phyloP scores from a whole-genome alignment of 768 basidiomycete genomes.

The Pulveroboletus ravenelii region DNA sequence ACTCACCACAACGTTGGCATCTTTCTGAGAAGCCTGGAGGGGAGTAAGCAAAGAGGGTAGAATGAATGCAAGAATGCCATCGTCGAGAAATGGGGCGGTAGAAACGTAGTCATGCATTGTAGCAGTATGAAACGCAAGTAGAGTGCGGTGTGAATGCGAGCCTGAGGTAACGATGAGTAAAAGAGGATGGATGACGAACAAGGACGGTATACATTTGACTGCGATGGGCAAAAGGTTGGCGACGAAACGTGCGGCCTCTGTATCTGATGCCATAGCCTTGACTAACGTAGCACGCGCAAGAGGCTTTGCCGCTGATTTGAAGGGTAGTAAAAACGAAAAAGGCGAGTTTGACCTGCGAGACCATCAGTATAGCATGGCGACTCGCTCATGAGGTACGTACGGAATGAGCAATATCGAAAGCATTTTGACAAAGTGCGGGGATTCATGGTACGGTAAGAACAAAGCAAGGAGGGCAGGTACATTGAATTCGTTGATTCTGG shows the following conservation, averaged over 20 bases:
- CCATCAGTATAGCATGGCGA: neutral
- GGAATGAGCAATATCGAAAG: constrained; percentile 77
- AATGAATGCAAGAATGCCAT: constrained; percentile 60
- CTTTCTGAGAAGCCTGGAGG: constrained; percentile 44
- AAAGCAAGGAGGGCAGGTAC: constrained; percentile 68
- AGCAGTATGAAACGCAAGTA: constrained; percentile 80
- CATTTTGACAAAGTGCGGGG: constrained; percentile 92
- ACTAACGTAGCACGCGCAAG: constrained; percentile 71
- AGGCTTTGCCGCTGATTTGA: constrained; percentile 71
- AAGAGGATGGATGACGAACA: neutral
- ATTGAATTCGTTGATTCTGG: constrained; percentile 91
- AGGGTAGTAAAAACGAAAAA: constrained; percentile 68
- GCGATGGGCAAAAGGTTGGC: constrained; percentile 58
- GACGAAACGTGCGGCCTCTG: constrained; percentile 70
- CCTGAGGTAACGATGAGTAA: constrained; percentile 21
- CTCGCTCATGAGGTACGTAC: constrained; percentile 36
- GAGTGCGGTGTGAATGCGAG: constrained; percentile 53
- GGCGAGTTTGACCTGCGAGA: constrained; percentile 48
- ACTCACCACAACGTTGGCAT: constrained; percentile 48
- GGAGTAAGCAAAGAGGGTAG: constrained; percentile 62
- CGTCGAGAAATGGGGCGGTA: constrained; percentile 50
- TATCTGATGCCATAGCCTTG: constrained; percentile 67
- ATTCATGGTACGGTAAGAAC: constrained; percentile 94
- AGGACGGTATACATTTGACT: constrained; percentile 36
- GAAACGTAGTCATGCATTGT: constrained; percentile 77